These are phyloP conservation scores for Tetrapisispora namnaoensis DNA, from an alignment of 805 yeast genomes.

Conservation along the genomic window DNA sequence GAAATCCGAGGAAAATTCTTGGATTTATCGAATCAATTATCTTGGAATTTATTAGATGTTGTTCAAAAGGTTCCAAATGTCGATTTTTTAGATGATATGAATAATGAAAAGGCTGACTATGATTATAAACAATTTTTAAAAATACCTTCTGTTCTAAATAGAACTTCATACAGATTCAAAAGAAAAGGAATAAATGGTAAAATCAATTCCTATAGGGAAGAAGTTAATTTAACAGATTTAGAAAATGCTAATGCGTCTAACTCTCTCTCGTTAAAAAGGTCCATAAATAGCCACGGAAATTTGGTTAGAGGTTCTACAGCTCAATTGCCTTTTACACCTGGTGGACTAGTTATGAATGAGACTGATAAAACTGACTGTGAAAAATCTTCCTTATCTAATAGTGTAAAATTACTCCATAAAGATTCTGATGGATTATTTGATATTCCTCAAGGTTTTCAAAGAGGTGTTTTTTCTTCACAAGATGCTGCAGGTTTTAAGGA, in stretches of 20 bases:
- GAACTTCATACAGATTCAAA: slow-evolving; percentile 58
- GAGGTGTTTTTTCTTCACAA: slow-evolving; percentile 46
- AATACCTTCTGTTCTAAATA: slow-evolving; percentile 50
- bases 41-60: slow-evolving; percentile 62
- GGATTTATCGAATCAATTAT: slow-evolving; percentile 51
- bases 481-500: slow-evolving; percentile 10
- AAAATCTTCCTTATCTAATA: slow-evolving; percentile 16
- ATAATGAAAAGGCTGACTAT: slow-evolving; percentile 7
- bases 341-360: slow-evolving; percentile 47
- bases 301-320: slow-evolving; percentile 60
- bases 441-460: slow-evolving; percentile 66
- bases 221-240: slow-evolving; percentile 39
- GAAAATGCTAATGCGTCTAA: slow-evolving; percentile 48
- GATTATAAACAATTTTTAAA: slow-evolving; percentile 40
- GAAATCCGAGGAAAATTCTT: slow-evolving; percentile 37
- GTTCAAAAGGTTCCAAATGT: slow-evolving; percentile 49
- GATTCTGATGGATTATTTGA: slow-evolving; percentile 72
- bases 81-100: slow-evolving; percentile 15
- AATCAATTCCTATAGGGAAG: slow-evolving; percentile 56
- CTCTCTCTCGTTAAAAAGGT: slow-evolving; percentile 64
- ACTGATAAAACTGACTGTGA: slow-evolving; percentile 8
- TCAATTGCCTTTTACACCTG: slow-evolving; percentile 86
- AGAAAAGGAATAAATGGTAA: slow-evolving; percentile 69
- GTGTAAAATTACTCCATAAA: slow-evolving; percentile 41
- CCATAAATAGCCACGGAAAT: slow-evolving; percentile 51